A percentile compares a stretch with the other conserved stretches of the same genome.
Conservation (phyloP, 73 alveolate species). For the Tetrahymena borealis region DNA sequence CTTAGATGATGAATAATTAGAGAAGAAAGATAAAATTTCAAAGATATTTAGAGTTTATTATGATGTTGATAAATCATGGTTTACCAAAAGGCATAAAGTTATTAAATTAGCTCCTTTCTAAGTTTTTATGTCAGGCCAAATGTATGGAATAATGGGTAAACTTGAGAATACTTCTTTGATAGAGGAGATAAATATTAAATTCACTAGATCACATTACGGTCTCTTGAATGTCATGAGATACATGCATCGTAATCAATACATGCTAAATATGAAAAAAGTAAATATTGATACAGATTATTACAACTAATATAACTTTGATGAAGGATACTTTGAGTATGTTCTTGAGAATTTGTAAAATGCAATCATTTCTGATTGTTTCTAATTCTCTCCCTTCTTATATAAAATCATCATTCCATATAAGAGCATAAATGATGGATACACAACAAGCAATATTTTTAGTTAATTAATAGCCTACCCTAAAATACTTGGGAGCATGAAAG, state of each 20-base stretch:
- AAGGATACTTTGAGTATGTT: background rate
- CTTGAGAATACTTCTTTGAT: background rate
- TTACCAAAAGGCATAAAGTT: background rate
- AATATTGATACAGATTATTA: background rate
- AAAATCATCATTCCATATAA: background rate
- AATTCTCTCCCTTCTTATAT: background rate
- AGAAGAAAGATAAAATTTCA: background rate
- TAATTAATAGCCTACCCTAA: background rate
- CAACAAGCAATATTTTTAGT: background rate
- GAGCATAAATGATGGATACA: background rate
- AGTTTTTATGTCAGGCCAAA: background rate
- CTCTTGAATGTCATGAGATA: background rate
- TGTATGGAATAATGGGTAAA: background rate
- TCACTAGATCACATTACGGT: background rate
- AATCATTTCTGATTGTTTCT: background rate
- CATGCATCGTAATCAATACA: background rate
- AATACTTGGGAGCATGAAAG: background rate
- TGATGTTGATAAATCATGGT: background rate
- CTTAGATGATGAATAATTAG: background rate
- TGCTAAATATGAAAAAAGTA: background rate
- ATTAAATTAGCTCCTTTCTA: background rate
- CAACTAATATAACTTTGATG: background rate
- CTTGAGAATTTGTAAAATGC: background rate
- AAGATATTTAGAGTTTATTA: background rate
- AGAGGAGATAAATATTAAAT: background rate